A percentile compares a stretch with the other conserved stretches of the same genome.
These are phyloP conservation scores for Schrenkiella parvula DNA, from an alignment of 345 rosid species.

Conservation along the genomic window DNA sequence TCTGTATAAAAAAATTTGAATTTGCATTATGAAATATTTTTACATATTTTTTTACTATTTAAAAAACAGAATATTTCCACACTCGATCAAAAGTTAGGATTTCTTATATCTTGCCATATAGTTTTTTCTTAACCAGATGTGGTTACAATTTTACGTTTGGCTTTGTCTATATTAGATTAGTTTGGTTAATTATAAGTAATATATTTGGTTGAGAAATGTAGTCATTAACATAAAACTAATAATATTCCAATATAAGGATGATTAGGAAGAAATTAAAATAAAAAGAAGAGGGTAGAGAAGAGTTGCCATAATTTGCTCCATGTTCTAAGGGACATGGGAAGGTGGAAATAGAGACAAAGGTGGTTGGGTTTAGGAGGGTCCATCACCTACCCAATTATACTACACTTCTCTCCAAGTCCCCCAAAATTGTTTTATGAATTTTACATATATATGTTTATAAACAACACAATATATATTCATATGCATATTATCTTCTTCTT, in stretches of 20 bases:
- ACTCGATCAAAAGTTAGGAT: no score
- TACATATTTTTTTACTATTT: no score
- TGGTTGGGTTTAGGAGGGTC: slow-evolving; percentile 31
- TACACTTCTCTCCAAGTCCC: background rate
- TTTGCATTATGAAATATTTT: no score
- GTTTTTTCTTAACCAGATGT: background rate
- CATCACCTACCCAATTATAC: slow-evolving; percentile 28
- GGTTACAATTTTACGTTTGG: background rate
- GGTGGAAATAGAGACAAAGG: slow-evolving; percentile 35
- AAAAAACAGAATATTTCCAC: no score
- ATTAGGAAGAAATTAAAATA: background rate
- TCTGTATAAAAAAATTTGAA: no score
- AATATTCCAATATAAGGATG: background rate
- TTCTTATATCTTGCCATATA: no score
- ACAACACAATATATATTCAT: background rate
- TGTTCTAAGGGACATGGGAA: slow-evolving; percentile 39
- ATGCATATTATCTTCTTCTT: background rate
- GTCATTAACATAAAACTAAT: background rate
- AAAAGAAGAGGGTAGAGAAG: background rate
- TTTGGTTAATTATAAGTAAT: background rate
- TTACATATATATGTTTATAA: slow-evolving; percentile 2
- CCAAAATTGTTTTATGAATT: background rate
- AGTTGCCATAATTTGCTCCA: slow-evolving; percentile 37
- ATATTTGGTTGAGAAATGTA: background rate
- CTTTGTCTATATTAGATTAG: background rate